Base-by-base conservation (phyloP, 768 basidiomycete species). In the Agaricus blazei region DNA sequence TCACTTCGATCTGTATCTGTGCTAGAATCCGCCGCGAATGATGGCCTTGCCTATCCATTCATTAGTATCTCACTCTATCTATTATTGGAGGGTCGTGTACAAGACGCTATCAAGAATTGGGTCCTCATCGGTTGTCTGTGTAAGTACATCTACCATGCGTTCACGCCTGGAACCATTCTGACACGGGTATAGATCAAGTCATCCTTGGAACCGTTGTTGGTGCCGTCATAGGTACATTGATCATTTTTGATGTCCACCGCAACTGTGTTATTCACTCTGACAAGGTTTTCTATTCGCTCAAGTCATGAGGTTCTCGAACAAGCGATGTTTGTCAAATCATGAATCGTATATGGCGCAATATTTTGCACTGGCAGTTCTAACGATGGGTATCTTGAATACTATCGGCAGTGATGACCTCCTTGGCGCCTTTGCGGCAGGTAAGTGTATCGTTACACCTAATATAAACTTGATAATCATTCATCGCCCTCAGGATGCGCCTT, bases 1-100 rank as follows among this genome's bases (percentile, higher is more conserved):
- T 26, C n/a, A 19, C 14, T 9, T 37, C 15, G 34, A 6, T 31
- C 38, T 15, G 14, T 26, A 11, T 28, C 6, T 26, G 29, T n/a
- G 27, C 1, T 3, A 56, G 96, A 98, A 70, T 90, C 90, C 4
- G 97, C 95, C 0, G 87, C 91, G 6, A 99, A 99, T 68, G 97
- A 98, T 62, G 97, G 97, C 1, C 78, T 98, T 12, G 93, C 95
- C 1, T 97, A 95, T 67, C 94, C 94, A 0, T 98, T 98, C 67
- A 75, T 98, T 53, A 81, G 83, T 27, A 77, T 98, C 50, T 83
- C 95, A 2, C 76, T 98, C 9, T 98, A 96, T 67, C 76, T 98
- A 45, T 86, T 85, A 8, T 60, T 93, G 4, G 91, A 96, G 59
- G 64, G 76, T 0, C 79, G 84, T 3, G 75, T 71, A 12, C 70